Evolutionary conservation across 2,329 filamentous ascomycete genomes (phyloP).

Genomic region (Alternaria angustiovoidea): DNA sequence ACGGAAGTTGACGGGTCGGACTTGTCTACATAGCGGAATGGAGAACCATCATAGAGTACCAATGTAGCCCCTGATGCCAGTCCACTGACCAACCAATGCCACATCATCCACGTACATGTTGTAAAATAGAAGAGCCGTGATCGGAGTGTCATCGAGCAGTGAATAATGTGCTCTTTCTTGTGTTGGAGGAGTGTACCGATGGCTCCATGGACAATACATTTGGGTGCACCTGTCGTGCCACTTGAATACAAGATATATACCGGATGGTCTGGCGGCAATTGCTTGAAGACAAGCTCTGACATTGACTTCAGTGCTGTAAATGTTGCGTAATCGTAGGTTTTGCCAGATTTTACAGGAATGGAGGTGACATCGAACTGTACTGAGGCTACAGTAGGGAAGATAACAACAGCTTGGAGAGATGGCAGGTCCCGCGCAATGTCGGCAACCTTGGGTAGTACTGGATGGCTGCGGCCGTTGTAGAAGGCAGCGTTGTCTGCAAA

Average conservation of each 20-base stretch:
- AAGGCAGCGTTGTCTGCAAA: constrained; percentile 88
- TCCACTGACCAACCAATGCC: constrained; percentile 93
- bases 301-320: constrained; percentile 52
- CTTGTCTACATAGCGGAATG: constrained; percentile 67
- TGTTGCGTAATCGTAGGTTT: constrained; percentile 48
- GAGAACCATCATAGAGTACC: constrained; percentile 90
- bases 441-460: constrained; percentile 78
- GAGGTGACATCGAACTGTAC: constrained; percentile 53
- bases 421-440: constrained; percentile 75
- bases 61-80: constrained; percentile 84
- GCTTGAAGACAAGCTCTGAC: constrained; percentile 66
- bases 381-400: constrained; percentile 71
- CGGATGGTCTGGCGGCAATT: constrained; percentile 83
- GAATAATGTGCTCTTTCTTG: constrained; percentile 93
- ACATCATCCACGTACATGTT: constrained; percentile 99
- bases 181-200: constrained; percentile 92
- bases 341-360: constrained; percentile 48
- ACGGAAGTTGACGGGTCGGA: constrained; percentile 58
- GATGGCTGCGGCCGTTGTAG: constrained; percentile 91
- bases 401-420: constrained; percentile 73
- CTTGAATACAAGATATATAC: constrained; percentile 94
- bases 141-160: constrained; percentile 77
- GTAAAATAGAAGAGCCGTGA: constrained; percentile 92
- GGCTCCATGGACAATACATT: constrained; percentile 92
- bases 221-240: constrained; percentile 86